These are phyloP conservation scores for Lactifluus volemus DNA, from an alignment of 768 basidiomycete species.

Conservation along the genomic window DNA sequence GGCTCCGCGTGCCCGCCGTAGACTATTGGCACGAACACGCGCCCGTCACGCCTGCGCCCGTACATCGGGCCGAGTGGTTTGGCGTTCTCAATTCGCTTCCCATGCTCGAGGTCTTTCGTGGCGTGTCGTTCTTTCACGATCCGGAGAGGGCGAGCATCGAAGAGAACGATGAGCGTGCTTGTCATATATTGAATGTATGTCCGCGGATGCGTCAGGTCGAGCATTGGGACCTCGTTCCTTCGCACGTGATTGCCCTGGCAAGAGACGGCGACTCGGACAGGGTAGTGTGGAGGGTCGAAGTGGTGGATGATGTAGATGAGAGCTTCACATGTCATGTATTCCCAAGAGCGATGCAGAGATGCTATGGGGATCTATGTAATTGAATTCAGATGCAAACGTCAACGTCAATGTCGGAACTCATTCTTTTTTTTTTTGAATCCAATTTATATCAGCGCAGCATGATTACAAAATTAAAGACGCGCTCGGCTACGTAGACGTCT, in stretches of 20 bases:
- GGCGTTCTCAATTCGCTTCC: not conserved
- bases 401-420: too few relatives aligned
- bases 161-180: not conserved
- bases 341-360: not conserved
- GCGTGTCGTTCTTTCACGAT: not conserved
- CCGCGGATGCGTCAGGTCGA: not conserved
- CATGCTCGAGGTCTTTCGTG: not conserved
- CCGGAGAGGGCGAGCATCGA: not conserved
- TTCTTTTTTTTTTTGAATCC: too few relatives aligned
- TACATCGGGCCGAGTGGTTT: not conserved
- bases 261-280: not conserved
- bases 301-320: not conserved
- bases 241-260: not conserved
- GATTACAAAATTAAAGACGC: too few relatives aligned
- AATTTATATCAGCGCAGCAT: too few relatives aligned
- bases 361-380: too few relatives aligned
- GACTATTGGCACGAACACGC: constrained; percentile 3
- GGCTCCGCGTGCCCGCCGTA: not conserved
- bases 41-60: not conserved
- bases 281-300: not conserved
- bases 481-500: too few relatives aligned
- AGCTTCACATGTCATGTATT: not conserved
- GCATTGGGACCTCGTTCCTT: not conserved
- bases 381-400: too few relatives aligned
- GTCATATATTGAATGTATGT: not conserved